Conservation (phyloP, 768 basidiomycete species). For the Trametes elegans region DNA sequence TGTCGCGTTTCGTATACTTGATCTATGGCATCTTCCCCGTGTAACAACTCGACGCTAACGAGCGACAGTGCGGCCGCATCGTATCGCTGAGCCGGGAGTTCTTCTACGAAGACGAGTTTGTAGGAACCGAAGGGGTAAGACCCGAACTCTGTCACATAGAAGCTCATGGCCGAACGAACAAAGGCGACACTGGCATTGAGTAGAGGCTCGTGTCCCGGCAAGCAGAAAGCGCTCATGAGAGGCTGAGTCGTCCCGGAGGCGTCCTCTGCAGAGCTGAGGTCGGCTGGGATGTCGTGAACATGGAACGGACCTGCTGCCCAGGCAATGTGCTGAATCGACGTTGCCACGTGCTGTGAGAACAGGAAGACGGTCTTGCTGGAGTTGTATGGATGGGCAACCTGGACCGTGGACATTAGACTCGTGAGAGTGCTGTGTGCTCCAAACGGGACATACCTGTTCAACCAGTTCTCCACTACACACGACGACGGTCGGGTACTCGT, state of each 20-base stretch:
- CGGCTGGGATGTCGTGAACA: conserved; percentile 64
- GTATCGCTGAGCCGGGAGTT: conserved; percentile 77
- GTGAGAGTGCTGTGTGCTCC: too few relatives aligned
- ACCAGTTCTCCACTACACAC: conserved; percentile 93
- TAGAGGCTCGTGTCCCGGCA: conserved; percentile 81
- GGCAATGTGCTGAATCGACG: conserved; percentile 94
- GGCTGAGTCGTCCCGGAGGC: conserved; percentile 61
- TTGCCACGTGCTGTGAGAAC: conserved; percentile 81
- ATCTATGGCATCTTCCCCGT: conserved; percentile 88
- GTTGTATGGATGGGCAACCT: conserved; percentile 93
- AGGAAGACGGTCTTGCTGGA: conserved; percentile 94
- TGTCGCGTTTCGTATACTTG: conserved; percentile 91
- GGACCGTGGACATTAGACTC: neutral
- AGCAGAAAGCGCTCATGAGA: conserved; percentile 87
- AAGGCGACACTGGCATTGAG: conserved; percentile 69
- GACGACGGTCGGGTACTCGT: conserved; percentile 75
- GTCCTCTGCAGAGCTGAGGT: conserved; percentile 59
- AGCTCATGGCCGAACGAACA: conserved; percentile 88
- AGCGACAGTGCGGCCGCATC: conserved; percentile 85
- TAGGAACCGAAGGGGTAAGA: conserved; percentile 96
- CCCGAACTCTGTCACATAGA: conserved; percentile 88
- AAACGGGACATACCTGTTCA: conserved; percentile 67
- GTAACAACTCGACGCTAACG: conserved; percentile 75
- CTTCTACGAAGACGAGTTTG: conserved; percentile 93
- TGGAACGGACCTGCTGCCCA: conserved; percentile 97